Base-by-base conservation (phyloP, 2,329 filamentous ascomycete species). In the Fonsecaea pugnacius region DNA sequence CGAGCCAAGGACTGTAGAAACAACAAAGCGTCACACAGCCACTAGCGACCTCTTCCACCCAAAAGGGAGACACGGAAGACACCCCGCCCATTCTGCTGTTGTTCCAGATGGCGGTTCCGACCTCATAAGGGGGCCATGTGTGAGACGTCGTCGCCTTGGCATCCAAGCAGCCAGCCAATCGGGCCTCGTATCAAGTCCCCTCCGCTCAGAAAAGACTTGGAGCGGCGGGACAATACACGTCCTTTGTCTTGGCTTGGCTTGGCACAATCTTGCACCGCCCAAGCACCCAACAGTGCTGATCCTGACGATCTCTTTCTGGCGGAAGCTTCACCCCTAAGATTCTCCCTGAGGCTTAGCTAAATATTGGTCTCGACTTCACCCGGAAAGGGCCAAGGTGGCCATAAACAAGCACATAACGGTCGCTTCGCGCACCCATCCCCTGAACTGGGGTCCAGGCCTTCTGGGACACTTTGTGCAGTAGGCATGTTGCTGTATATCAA, bases 131-230 rank as follows among this genome's bases (percentile, higher is more conserved):
- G 33, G 36, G 33, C 27, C 30, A 14, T 38, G 46, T 16, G 36
- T 51, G 57, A 59, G 43, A 59, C 46, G 16, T 59, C 35, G 57
- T 27, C 43, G 36, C 30, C 57, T 59, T 59, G 57, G 57, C 57
- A 43, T 16, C 4, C 30, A 14, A 6, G 0, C 27, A 2, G n/a
- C 10, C 12, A n/a, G 16, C 57, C 57, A 59, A 59, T 51, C 32
- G 57, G 46, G 32, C 21, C 3, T 12, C 9, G 9, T 2, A 2
- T 5, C 21, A 5, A 21, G 8, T 16, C 1, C 18, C 30, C 35
- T 59, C 57, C 57, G 57, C 57, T 7, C 57, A 18, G 57, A 59
- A 59, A 59, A 40, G 57, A 35, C 40, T 36, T 35, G 43, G 46
- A 59, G 32, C 24, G 57, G 57, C 57, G 57, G 38, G 57, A 59